Base-by-base conservation (phyloP, 73 alveolate species). In the Paramecium caudatum region DNA sequence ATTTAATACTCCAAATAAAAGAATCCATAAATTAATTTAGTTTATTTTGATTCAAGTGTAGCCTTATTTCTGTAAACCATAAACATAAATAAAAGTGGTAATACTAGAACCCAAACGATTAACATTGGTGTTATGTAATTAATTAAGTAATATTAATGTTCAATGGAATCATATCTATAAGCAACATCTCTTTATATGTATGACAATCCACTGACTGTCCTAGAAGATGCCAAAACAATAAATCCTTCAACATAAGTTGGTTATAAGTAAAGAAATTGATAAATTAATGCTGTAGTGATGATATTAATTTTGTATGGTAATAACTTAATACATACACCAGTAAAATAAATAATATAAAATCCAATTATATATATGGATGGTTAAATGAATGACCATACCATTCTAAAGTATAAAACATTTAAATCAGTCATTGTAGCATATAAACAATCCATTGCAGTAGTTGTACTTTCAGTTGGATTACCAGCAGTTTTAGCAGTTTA, bases 151-250 rank as follows among this genome's bases (percentile, higher is more conserved):
- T 48, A 33, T 3, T 39, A 36, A 36, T 83, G 91, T 1, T 17
- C 36, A 5, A 4, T 12, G 39, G 74, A 50, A 13, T 83, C 55
- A 48, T 70, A 83, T 50, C 55, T 50, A 37, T 83, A 70, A 43
- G 91, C 78, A 19, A 83, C 86, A 55, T 83, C 91, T 55, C 85
- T 70, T 62, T 83, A 23, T 6, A 83, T 63, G 36, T 83, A 83
- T 45, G 7, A 39, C 17, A 21, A 46, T 27, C 91, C 91, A 55
- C 85, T 55, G 2, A 83, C 34, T 0, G 82, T 55, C 46, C 91
- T 83, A 3, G 55, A 65, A 43, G 83, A 65, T 33, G 83, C 83
- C 36, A 47, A 10, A 17, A 49, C 81, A 1, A 82, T 82, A 27
- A 82, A 82, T 36, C 50, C 61, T 2, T 27, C 39, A 34, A 46